Evolutionary conservation across 2,329 filamentous ascomycete genomes (phyloP).

Genomic region (Colletotrichum sp.): DNA sequence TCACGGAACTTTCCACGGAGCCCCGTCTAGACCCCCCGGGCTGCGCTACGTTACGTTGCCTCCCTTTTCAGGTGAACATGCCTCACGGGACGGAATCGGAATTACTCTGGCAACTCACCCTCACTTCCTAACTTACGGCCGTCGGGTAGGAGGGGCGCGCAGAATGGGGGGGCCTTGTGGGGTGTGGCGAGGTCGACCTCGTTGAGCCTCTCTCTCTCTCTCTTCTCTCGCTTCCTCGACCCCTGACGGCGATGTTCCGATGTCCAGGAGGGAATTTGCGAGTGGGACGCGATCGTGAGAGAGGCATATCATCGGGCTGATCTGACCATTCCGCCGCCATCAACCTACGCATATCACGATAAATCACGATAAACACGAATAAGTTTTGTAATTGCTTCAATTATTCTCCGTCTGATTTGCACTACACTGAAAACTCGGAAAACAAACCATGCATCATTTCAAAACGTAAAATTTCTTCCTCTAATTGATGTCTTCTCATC

Average conservation of each 20-base stretch:
- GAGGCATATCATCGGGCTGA: rapidly evolving
- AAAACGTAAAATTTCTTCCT: background rate
- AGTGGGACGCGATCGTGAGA: background rate
- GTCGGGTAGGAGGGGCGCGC: background rate
- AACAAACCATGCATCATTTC: background rate
- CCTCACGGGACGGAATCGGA: background rate
- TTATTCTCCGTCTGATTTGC: background rate
- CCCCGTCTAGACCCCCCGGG: background rate
- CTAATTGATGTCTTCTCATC: background rate
- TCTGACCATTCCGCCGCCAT: background rate
- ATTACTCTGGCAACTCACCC: background rate
- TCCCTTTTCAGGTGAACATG: background rate
- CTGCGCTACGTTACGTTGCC: background rate
- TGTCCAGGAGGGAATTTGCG: background rate
- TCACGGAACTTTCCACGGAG: background rate
- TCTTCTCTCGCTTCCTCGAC: background rate
- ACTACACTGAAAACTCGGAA: background rate
- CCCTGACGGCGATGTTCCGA: background rate
- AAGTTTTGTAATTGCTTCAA: background rate
- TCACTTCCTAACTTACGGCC: background rate
- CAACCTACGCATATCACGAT: background rate
- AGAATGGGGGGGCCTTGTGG: background rate
- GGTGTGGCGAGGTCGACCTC: background rate
- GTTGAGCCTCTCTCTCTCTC: background rate
- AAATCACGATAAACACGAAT: background rate